Percentiles rank a stretch among this genome's conserved stretches.
These are phyloP conservation scores for Exophiala sp. DNA, from an alignment of 2,329 filamentous ascomycete species.

Conservation along the genomic window DNA sequence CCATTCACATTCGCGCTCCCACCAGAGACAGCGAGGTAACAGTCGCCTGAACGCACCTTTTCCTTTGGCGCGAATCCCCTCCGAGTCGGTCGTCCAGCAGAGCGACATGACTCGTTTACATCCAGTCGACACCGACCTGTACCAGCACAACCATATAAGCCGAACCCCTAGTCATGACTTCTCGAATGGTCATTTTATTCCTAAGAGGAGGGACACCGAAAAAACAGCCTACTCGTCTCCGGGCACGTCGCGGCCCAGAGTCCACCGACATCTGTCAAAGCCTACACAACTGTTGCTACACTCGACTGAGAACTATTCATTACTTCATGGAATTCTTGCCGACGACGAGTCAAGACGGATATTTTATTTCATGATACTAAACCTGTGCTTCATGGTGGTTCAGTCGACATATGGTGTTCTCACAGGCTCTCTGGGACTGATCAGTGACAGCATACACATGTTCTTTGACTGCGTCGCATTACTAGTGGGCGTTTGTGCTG, in stretches of 20 bases:
- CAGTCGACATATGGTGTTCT: constrained; percentile 92
- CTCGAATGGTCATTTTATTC: constrained; percentile 9
- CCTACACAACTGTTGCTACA: constrained; percentile 72
- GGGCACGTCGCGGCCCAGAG: constrained; percentile 22
- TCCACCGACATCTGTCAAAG: constrained; percentile 32
- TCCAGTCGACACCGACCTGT: constrained; percentile 16
- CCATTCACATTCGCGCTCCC: constrained; percentile 32
- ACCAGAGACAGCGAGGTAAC: constrained; percentile 22
- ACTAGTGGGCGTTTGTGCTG: constrained; percentile 82
- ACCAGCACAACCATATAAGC: constrained; percentile 12
- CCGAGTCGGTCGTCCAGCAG: constrained; percentile 20
- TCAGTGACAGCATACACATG: constrained; percentile 99
- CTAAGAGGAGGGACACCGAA: constrained; percentile 19
- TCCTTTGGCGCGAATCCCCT: constrained; percentile 27
- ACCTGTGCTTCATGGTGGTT: constrained; percentile 90
- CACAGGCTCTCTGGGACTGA: constrained; percentile 87
- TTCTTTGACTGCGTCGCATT: constrained; percentile 96
- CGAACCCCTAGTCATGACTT: constrained; percentile 16
- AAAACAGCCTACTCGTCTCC: constrained; percentile 15
- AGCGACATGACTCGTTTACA: constrained; percentile 12
- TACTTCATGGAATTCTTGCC: constrained; percentile 78
- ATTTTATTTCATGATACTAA: constrained; percentile 96
- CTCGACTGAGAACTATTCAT: constrained; percentile 66
- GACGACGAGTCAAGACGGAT: constrained; percentile 93
- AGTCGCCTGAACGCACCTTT: constrained; percentile 25